phyloP scores from a whole-genome alignment of 257 asterid genomes.

The Prunella vulgaris region DNA sequence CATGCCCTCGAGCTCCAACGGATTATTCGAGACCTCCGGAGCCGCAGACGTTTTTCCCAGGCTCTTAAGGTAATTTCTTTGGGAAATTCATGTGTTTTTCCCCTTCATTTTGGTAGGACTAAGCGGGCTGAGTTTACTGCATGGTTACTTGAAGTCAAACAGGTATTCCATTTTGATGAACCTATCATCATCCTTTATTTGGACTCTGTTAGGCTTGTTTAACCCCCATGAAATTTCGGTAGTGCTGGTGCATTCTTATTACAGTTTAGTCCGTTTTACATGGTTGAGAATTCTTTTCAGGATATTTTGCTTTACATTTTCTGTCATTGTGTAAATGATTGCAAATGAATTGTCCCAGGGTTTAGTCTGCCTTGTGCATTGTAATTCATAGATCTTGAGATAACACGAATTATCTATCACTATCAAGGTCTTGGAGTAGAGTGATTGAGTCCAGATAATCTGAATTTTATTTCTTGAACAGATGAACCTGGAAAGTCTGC shows the following conservation, averaged over 20 bases:
- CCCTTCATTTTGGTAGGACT: constrained; percentile 54
- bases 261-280: background rate
- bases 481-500: constrained; percentile 93
- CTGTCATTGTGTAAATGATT: background rate
- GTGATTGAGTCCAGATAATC: background rate
- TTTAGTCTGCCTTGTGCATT: background rate
- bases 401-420: background rate
- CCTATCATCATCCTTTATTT: background rate
- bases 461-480: constrained; percentile 26
- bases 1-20: constrained; percentile 40
- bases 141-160: constrained; percentile 83
- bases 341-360: background rate
- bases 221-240: background rate
- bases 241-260: background rate
- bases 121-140: constrained; percentile 96
- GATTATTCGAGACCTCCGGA: constrained; percentile 54
- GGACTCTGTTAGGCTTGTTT: background rate
- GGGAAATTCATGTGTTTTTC: background rate
- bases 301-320: background rate
- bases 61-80: constrained; percentile 43
- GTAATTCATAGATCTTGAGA: background rate
- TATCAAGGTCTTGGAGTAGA: background rate
- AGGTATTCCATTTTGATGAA: constrained; percentile 39
- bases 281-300: background rate
- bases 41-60: constrained; percentile 50